phyloP scores from a whole-genome alignment of 306 rosid genomes.

The Phaseolus lunatus region DNA sequence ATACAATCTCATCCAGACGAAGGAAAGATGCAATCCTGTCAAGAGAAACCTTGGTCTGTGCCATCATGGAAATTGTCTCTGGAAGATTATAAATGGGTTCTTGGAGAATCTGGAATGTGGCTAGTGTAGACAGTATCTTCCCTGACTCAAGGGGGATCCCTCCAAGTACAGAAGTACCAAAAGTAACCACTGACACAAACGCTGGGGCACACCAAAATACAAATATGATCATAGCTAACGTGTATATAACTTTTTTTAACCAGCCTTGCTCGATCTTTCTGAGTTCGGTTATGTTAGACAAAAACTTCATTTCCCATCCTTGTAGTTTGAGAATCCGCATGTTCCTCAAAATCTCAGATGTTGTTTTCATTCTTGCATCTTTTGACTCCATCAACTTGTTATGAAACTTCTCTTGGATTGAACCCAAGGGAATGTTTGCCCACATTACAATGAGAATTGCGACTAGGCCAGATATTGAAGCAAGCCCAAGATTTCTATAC shows the following conservation, averaged over 20 bases:
- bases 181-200: slow-evolving; percentile 49
- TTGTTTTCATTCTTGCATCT: slow-evolving; percentile 50
- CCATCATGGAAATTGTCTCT: slow-evolving; percentile 40
- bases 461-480: slow-evolving; percentile 42
- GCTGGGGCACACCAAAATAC: slow-evolving; percentile 47
- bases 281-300: slow-evolving; percentile 35
- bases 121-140: slow-evolving; percentile 50
- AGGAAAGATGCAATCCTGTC: slow-evolving; percentile 50
- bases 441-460: slow-evolving; percentile 42
- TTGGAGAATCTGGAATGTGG: slow-evolving; percentile 49
- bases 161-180: slow-evolving; percentile 43
- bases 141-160: slow-evolving; percentile 52
- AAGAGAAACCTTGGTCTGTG: slow-evolving; percentile 47
- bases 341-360: slow-evolving; percentile 52
- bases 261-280: slow-evolving; percentile 42
- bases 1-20: slow-evolving; percentile 34
- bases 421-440: slow-evolving; percentile 48
- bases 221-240: slow-evolving; percentile 24
- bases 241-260: slow-evolving; percentile 32
- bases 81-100: slow-evolving; percentile 44
- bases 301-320: slow-evolving; percentile 57
- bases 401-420: slow-evolving; percentile 44
- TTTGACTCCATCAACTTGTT: slow-evolving; percentile 52
- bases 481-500: slow-evolving; percentile 44
- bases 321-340: slow-evolving; percentile 55